Percentiles rank a stretch among this genome's conserved stretches.
Evolutionary conservation across 768 basidiomycete genomes (phyloP).

Genomic region (Collybia nuda): DNA sequence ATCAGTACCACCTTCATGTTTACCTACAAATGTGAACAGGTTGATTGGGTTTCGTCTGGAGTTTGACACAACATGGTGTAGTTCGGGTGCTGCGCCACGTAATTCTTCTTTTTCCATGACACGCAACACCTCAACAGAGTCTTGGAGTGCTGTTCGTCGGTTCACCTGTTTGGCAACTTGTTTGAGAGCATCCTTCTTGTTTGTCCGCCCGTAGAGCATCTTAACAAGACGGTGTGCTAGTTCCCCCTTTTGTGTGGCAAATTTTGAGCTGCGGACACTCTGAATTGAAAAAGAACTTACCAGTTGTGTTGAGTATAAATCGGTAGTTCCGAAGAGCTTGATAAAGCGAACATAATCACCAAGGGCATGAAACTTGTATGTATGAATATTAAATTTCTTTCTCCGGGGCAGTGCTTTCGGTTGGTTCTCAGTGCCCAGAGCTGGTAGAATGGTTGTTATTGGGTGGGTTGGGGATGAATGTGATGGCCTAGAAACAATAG

Average conservation of each 20-base stretch:
- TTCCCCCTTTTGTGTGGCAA: neutral
- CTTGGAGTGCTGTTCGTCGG: neutral
- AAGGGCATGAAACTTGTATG: slow-evolving; percentile 29
- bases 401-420: neutral
- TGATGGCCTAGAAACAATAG: too few species aligned
- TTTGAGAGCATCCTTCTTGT: neutral
- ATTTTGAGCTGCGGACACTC: neutral
- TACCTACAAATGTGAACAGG: neutral
- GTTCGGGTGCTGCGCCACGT: too few species aligned
- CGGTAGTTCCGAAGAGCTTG: slow-evolving; percentile 23
- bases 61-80: too few species aligned
- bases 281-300: slow-evolving; percentile 16
- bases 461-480: too few species aligned
- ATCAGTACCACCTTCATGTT: neutral
- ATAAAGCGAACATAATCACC: slow-evolving; percentile 24
- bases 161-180: neutral
- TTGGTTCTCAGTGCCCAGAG: too few species aligned
- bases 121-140: too few species aligned
- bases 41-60: too few species aligned
- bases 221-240: neutral
- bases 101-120: too few species aligned
- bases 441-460: too few species aligned
- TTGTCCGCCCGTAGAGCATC: neutral
- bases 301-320: slow-evolving; percentile 31
- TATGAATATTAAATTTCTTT: slow-evolving; percentile 12